A percentile compares a stretch with the other conserved stretches of the same genome.
These are phyloP conservation scores for Neopestalotiopsis rosae DNA, from an alignment of 2,329 filamentous ascomycete genomes.

Conservation along the genomic window DNA sequence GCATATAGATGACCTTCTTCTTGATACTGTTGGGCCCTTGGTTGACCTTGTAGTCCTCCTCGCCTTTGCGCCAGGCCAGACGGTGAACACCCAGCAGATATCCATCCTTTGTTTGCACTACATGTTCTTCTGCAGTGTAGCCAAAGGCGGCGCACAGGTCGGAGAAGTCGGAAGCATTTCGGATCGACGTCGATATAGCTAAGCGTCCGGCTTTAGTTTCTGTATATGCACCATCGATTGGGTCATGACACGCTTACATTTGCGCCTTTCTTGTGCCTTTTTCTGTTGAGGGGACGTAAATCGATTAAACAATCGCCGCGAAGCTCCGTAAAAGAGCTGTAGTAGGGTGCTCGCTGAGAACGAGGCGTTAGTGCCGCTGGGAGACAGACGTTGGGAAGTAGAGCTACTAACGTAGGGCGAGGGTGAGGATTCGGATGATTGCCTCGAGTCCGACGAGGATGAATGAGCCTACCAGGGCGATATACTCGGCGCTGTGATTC, in stretches of 20 bases:
- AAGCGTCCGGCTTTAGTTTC: slow-evolving; percentile 3
- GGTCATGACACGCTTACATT: slow-evolving; percentile 50
- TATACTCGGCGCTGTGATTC: slow-evolving; percentile 74
- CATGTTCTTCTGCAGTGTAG: slow-evolving; percentile 94
- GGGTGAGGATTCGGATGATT: slow-evolving; percentile 82
- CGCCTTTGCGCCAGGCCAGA: slow-evolving; percentile 80
- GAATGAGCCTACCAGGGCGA: slow-evolving; percentile 85
- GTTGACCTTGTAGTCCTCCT: slow-evolving; percentile 82
- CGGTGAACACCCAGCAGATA: slow-evolving; percentile 91
- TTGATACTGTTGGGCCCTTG: slow-evolving; percentile 67
- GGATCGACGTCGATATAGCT: slow-evolving; percentile 77
- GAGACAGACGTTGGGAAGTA: background rate
- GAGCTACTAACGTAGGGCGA: slow-evolving; percentile 75
- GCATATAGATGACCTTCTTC: slow-evolving; percentile 91
- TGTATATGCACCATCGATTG: background rate
- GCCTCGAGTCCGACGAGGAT: slow-evolving; percentile 82
- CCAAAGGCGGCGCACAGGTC: slow-evolving; percentile 92
- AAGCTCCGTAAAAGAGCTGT: slow-evolving; percentile 80
- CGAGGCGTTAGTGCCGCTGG: slow-evolving; percentile 23
- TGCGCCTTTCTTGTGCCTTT: slow-evolving; percentile 70
- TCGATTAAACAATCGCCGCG: slow-evolving; percentile 81
- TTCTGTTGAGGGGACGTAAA: slow-evolving; percentile 74
- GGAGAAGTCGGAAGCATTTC: slow-evolving; percentile 88
- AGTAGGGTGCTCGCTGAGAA: slow-evolving; percentile 76
- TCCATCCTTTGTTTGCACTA: slow-evolving; percentile 92